A percentile compares a stretch with the other conserved stretches of the same genome.
Conservation (phyloP, 2,329 filamentous ascomycete genomes). For the Kalaharituber pfeilii region DNA sequence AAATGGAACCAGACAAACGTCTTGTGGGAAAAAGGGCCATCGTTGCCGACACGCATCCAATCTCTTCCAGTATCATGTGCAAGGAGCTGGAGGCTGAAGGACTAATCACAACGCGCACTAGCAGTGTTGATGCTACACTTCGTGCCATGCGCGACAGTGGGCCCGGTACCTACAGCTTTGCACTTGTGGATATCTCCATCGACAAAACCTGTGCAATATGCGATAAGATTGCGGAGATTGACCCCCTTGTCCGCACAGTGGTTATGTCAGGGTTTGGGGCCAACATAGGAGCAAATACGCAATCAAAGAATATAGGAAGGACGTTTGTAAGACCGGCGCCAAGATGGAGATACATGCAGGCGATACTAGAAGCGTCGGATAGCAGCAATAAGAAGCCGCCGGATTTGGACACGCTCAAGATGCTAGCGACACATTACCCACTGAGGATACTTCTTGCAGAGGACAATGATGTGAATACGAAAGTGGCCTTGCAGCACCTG, state of each 20-base stretch:
- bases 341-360: conserved; percentile 20
- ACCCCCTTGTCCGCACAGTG: conserved; percentile 19
- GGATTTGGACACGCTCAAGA: conserved; percentile 21
- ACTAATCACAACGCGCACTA: conserved; percentile 17
- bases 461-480: conserved; percentile 93
- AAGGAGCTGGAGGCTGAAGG: conserved; percentile 22
- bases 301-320: conserved; percentile 20
- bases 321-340: conserved; percentile 22
- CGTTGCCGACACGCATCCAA: conserved; percentile 22
- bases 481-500: conserved; percentile 85
- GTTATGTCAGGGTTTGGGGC: conserved; percentile 22
- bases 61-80: conserved; percentile 22
- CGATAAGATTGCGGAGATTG: conserved; percentile 20
- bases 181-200: conserved; percentile 21
- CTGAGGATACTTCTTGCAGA: conserved; percentile 91
- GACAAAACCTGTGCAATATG: conserved; percentile 20
- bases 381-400: conserved; percentile 19
- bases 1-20: conserved; percentile 19
- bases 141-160: conserved; percentile 16
- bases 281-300: conserved; percentile 17
- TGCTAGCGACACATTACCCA: conserved; percentile 27
- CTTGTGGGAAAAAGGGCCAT: conserved; percentile 20
- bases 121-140: conserved; percentile 17
- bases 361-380: conserved; percentile 17
- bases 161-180: conserved; percentile 17